Conservation (phyloP, 192 early-diverging fungal species). For the Coemansia aciculifera region DNA sequence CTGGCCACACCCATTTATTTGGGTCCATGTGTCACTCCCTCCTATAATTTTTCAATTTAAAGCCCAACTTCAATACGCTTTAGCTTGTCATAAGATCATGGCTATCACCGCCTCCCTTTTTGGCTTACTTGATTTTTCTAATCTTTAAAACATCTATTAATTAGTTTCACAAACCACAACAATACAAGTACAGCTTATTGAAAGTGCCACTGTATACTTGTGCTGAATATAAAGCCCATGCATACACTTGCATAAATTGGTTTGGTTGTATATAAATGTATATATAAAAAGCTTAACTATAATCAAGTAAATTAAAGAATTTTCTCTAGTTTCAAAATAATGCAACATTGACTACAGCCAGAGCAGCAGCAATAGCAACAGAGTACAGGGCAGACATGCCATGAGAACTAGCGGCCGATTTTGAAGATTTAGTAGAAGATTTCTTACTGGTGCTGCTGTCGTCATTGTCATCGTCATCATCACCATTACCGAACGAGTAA, state of each 20-base stretch:
- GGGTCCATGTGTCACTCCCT: not conserved
- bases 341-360: constrained; percentile 5
- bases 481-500: not conserved
- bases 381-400: not conserved
- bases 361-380: not conserved
- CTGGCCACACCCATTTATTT: not conserved
- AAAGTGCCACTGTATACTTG: no score
- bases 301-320: not conserved
- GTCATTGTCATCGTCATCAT: not conserved
- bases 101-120: not conserved
- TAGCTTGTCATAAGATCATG: not conserved
- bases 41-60: not conserved
- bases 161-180: no score
- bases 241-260: no score
- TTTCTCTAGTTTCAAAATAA: not conserved
- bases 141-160: no score
- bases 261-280: no score
- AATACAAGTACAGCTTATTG: no score
- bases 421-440: not conserved
- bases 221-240: no score
- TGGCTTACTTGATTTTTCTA: not conserved
- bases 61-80: no score
- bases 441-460: not conserved
- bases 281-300: not conserved
- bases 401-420: not conserved